Conservation (phyloP, 495 filamentous ascomycete genomes). For the Neurospora intermedia region DNA sequence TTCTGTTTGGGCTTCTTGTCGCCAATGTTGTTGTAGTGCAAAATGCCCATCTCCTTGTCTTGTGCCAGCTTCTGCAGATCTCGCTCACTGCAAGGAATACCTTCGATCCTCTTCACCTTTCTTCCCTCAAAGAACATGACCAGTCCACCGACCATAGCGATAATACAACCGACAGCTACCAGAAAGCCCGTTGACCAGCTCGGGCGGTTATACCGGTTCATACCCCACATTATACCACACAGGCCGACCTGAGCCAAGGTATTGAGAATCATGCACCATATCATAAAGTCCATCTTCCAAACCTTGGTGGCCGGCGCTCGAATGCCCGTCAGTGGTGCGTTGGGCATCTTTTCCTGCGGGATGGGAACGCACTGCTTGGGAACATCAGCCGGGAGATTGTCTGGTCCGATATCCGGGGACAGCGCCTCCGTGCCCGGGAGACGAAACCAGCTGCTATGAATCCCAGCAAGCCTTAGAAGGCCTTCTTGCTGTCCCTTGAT, state of each 20-base stretch:
- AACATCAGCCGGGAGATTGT: slow-evolving; percentile 27
- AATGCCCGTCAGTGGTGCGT: slow-evolving; percentile 49
- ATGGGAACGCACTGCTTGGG: slow-evolving; percentile 38
- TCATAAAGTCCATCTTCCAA: slow-evolving; percentile 74
- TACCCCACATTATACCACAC: slow-evolving; percentile 70
- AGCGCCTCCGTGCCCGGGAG: slow-evolving; percentile 45
- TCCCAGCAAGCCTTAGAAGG: slow-evolving; percentile 50
- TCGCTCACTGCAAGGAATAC: slow-evolving; percentile 38
- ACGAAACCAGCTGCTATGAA: slow-evolving; percentile 62
- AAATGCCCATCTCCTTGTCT: slow-evolving; percentile 39
- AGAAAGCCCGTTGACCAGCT: slow-evolving; percentile 66
- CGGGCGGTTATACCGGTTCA: slow-evolving; percentile 59
- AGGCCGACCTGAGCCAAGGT: slow-evolving; percentile 63
- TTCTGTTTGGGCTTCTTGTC: slow-evolving; percentile 38
- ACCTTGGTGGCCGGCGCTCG: slow-evolving; percentile 51
- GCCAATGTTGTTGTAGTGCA: slow-evolving; percentile 44
- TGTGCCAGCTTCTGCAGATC: slow-evolving; percentile 33
- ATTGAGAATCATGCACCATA: slow-evolving; percentile 65
- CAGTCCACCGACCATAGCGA: slow-evolving; percentile 56
- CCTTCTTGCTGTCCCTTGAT: slow-evolving; percentile 40
- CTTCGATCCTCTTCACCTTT: slow-evolving; percentile 55
- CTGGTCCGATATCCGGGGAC: slow-evolving; percentile 31
- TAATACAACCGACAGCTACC: slow-evolving; percentile 57
- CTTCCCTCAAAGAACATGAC: slow-evolving; percentile 57
- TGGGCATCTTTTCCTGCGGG: slow-evolving; percentile 43